These are phyloP conservation scores for Monosporascus cannonballus DNA, from an alignment of 2,329 filamentous ascomycete genomes.

Conservation along the genomic window DNA sequence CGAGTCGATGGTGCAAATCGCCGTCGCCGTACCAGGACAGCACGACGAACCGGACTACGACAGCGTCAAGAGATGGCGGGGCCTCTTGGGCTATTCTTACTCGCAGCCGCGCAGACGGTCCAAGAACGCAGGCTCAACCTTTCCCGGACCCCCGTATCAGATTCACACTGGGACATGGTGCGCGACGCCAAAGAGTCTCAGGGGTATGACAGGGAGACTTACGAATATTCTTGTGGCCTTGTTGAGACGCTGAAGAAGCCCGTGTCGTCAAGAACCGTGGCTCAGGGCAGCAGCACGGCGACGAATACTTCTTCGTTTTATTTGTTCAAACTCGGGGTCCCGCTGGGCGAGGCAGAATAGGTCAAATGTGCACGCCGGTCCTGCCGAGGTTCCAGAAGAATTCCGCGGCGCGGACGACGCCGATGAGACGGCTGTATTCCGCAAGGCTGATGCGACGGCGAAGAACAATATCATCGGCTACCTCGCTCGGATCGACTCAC, in stretches of 20 bases:
- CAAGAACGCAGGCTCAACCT: conserved; percentile 3
- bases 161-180: conserved; percentile 8
- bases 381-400: background rate
- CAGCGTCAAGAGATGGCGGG: conserved; percentile 8
- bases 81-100: conserved; percentile 7
- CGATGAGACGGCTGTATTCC: background rate
- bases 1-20: conserved; percentile 7
- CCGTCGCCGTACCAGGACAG: conserved; percentile 1
- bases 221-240: conserved; percentile 5
- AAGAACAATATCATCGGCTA: conserved; percentile 1
- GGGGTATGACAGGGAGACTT: conserved; percentile 10
- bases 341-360: background rate
- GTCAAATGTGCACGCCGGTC: background rate
- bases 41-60: background rate
- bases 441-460: background rate
- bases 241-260: background rate
- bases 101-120: conserved; percentile 4
- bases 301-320: background rate
- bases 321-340: background rate
- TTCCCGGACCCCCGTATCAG: conserved; percentile 2
- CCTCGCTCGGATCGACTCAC: background rate
- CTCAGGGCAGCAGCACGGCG: background rate
- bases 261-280: background rate
- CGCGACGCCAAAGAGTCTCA: conserved; percentile 4
- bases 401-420: conserved; percentile 4